Base-by-base conservation (phyloP, 2,329 filamentous ascomycete genomes). In the Xylariaceae sp. region DNA sequence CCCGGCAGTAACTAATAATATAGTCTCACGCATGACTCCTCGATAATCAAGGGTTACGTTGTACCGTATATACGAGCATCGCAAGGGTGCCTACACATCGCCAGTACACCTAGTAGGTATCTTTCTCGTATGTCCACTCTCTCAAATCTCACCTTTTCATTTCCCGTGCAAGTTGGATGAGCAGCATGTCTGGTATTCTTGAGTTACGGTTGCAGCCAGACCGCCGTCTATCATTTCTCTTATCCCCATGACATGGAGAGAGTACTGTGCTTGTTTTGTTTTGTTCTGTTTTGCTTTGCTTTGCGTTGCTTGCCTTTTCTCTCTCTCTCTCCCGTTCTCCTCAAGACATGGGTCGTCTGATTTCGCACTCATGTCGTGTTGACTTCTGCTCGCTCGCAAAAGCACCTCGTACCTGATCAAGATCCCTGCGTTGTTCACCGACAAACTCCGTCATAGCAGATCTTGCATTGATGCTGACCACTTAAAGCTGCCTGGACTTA, bases 381-480 rank as follows among this genome's bases (percentile, higher is more conserved):
- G 2, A 44, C 34, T 13, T 47, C 34, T 11, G 30, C 23, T 35
- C 17, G 44, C 35, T 37, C 18, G 34, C 34, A 35, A 54, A 56
- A 51, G 44, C 47, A 53, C 30, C 37, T 48, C 55, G 9, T 57
- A 34, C 52, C 51, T 58, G 6, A 45, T 18, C 37, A 50, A 55
- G 8, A 54, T 41, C 41, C 44, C 45, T 45, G 15, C n/a, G 18
- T 48, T 51, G 41, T 45, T 58, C 52, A 49, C 45, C 49, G 55
- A 60, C 50, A 54, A 50, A 60, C n/a, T 55, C 55, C 37, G 51
- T 47, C 37, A 51, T 47, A 48, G 30, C 37, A 55, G 10, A 58
- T 59, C 15, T 57, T 53, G 18, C 41, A 57, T 56, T 50, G 51
- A 13, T 35, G 55, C 62, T 64, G 53, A 64, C 62, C 50, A 51